Base-by-base conservation (phyloP, 2,329 filamentous ascomycete species). In the Ophiosphaerella herpotricha region DNA sequence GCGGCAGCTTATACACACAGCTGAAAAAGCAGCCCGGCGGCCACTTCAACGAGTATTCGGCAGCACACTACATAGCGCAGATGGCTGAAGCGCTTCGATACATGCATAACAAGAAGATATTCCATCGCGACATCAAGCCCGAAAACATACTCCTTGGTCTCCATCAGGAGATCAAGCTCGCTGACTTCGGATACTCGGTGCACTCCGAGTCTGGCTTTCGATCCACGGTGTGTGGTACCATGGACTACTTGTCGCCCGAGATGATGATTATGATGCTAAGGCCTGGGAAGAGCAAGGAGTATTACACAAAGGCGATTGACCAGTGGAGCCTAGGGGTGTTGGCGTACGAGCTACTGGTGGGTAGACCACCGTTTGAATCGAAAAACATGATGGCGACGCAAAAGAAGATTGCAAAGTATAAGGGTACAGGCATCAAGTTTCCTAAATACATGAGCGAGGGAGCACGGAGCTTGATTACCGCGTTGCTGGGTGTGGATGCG, bases 71-170 rank as follows among this genome's bases (percentile, higher is more conserved):
- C 71, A 85, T 92, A 55, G 88, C 89, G 7, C 89, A 93, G 75
- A 91, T 92, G 88, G 88, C 88, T 14, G 86, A 86, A 39, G 91
- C 91, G 1, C 77, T 95, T 58, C 85, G 85, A 57, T 96, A 96
- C 68, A 81, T 96, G 46, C 91, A 96, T 78, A 88, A 89, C 71
- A 96, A 96, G 78, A 90, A 96, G 72, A 89, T 96, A 59, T 96
- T 96, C 76, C 91, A 96, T 75, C 84, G 91, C 47, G 91, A 96
- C 64, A 95, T 96, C 77, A 96, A 96, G 77, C 91, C 12, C 3
- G 92, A 96, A 75, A 96, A 96, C 64, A 96, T 96, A 56, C 81
- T 96, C n/a, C 86, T 96, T 23, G 92, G 92, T 4, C 90, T 96
- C 49, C 91, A 97, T 69, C 91, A 90, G 54, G 92, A 97, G 79